Evolutionary conservation across 495 filamentous ascomycete genomes (phyloP).

Genomic region (Trichocladium uniseriatum): DNA sequence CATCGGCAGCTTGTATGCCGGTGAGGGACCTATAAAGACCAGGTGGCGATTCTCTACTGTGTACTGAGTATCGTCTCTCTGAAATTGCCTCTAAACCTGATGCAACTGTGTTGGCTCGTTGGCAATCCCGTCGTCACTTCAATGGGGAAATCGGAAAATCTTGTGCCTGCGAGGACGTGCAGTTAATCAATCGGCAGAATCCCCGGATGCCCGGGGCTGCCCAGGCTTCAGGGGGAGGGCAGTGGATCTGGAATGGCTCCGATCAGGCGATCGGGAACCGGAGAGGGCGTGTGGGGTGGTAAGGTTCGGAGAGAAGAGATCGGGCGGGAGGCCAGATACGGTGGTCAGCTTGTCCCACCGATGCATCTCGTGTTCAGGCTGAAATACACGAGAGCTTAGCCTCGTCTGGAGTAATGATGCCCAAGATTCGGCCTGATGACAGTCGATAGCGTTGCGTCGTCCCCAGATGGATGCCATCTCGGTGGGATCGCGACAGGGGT

Average conservation of each 20-base stretch:
- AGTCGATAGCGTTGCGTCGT: neutral
- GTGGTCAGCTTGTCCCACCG: conserved; percentile 2
- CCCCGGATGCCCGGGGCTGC: neutral
- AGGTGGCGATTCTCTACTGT: too few species aligned
- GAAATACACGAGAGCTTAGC: neutral
- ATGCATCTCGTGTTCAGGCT: conserved; percentile 14
- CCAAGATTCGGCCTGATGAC: neutral
- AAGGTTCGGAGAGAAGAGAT: conserved; percentile 4
- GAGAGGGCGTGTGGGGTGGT: conserved; percentile 6
- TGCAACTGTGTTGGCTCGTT: too few species aligned
- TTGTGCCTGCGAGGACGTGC: neutral
- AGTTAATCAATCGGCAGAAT: neutral
- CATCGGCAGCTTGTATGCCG: too few species aligned
- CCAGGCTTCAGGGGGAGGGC: neutral
- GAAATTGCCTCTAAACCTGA: too few species aligned
- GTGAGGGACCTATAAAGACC: too few species aligned
- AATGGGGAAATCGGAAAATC: too few species aligned
- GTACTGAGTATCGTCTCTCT: too few species aligned
- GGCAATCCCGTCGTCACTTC: too few species aligned
- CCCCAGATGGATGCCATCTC: too few species aligned
- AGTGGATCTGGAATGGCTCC: conserved; percentile 16
- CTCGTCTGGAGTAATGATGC: conserved; percentile 11
- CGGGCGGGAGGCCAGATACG: conserved; percentile 3
- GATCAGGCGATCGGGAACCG: conserved; percentile 22
- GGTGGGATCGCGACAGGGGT: too few species aligned